Base-by-base conservation (phyloP, 768 basidiomycete species). In the Xerocomellus dryophilus region DNA sequence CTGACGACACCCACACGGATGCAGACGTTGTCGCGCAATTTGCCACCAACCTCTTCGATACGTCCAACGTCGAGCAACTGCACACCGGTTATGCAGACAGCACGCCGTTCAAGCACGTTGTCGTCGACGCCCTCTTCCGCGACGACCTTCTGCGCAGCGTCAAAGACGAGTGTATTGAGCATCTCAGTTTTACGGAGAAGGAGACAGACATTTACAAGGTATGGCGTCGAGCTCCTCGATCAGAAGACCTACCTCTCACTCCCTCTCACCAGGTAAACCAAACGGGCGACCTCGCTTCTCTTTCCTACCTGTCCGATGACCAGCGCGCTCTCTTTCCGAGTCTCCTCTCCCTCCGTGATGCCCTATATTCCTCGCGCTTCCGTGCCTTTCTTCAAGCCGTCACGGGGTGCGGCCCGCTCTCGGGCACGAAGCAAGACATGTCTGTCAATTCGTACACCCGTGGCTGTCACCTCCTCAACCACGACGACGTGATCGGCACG, bases 131-230 rank as follows among this genome's bases (percentile, higher is more conserved):
- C 61, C 78, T 98, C 18, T 89, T 98, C 71, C 84, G 88, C 62
- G 87, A 94, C 60, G 86, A 86, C 7, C 78, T 98, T 25, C 78
- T 98, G 31, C 76, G 78, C 63, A 79, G 80, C 31, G 93, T 93
- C 55, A 88, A 90, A 73, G 86, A 93, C 62, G 93, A 95, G 70
- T 91, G 90, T 61, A 71, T 89, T 51, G 73, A 75, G 47, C 83
- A 93, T 64, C 80, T 95, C 56, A 85, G 78, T 69, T 93, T 95
- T 68, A 81, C 88, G 4, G 86, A 93, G 75, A 98, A 97, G 74
- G 91, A 98, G 78, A 98, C 96, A 3, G 96, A 98, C 66, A 98
- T 98, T 60, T 98, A 98, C 83, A 93, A 91, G 85, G 91, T 89
- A 56, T 54, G 74, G 5, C n/a, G 40, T 20, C 7, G 27, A 35